Conservation (phyloP, 139 green algal genomes). For the Tetradesmus obliquus region DNA sequence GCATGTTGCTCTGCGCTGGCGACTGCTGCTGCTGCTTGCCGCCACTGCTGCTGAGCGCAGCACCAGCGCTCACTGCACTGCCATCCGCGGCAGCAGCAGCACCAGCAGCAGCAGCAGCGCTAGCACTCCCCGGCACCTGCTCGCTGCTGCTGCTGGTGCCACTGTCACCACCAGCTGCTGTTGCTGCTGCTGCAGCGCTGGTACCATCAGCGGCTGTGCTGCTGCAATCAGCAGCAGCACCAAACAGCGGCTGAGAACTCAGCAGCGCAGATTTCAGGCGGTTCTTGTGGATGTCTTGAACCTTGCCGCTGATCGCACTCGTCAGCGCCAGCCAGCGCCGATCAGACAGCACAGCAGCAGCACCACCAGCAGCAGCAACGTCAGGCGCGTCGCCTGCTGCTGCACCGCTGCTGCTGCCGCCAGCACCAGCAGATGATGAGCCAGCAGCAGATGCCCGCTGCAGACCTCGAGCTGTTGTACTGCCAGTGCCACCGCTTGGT, state of each 20-base stretch:
- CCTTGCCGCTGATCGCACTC: neutral
- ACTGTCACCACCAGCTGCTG: neutral
- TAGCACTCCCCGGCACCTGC: too few relatives aligned
- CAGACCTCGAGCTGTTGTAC: neutral
- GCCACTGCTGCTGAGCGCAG: neutral
- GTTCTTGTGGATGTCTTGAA: slow-evolving; percentile 6
- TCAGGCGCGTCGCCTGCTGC: too few relatives aligned
- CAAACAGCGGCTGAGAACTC: neutral
- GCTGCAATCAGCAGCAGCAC: neutral
- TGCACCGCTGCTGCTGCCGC: neutral
- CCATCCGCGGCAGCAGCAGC: neutral
- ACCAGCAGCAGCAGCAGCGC: neutral
- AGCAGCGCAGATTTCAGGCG: neutral
- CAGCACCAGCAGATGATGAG: neutral
- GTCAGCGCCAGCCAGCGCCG: neutral
- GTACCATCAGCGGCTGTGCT: neutral
- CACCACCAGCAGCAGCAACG: neutral
- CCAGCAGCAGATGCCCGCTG: neutral
- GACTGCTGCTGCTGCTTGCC: too few relatives aligned
- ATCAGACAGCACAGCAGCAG: neutral
- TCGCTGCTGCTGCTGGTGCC: neutral
- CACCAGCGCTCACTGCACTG: neutral
- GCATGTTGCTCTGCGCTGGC: neutral
- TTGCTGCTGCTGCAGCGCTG: neutral
- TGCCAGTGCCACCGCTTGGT: too few relatives aligned